Evolutionary conservation across 352 stramenopile species (phyloP), one percentile per base, ranked within the genome.

Genomic region (Pythium dissotocum): DNA sequence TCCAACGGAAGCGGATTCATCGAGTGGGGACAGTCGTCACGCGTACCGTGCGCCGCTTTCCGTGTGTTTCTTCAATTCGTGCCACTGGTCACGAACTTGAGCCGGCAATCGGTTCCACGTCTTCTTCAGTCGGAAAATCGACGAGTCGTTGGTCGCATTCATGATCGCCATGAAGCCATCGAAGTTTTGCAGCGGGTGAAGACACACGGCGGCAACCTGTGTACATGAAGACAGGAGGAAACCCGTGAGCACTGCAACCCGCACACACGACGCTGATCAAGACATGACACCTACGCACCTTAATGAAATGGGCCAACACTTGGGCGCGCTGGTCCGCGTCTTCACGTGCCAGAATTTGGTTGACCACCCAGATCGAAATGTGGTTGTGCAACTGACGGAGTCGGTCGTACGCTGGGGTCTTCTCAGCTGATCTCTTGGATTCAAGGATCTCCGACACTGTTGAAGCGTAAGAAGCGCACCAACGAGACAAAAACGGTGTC

Each of bases 81-180:
- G 85, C 88, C 88, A 96, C 48, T 89, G 71, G 40, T 94, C 85
- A 26, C 88, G 81, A 24, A 80, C 76, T 73, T 93, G 77, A 0
- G 87, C 75, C 1, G 80, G 77, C 26, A 96, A 67, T 3, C 87
- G 75, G 4, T 78, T 80, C 88, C 88, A 96, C 14, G 88, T 95
- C 61, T 93, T 94, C 76, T 96, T 95, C 5, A 96, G 54, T 13
- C 88, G 87, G 66, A 92, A 95, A 16, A 96, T 76, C 7, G 87
- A 94, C 38, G 88, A 94, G 69, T 95, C 87, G 38, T 96, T 95
- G 9, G 86, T 87, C 6, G 88, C 88, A 49, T 96, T 95, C 88
- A 96, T 96, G 67, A 96, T 86, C 7, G 88, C 88, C 85, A 96
- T 94, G 63, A 96, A 95, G 14, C 88, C 88, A 61, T 96, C 88